A percentile compares a stretch with the other conserved stretches of the same genome.
phyloP scores from a whole-genome alignment of 108 stramenopile species.

The Skeletonema potamos region DNA sequence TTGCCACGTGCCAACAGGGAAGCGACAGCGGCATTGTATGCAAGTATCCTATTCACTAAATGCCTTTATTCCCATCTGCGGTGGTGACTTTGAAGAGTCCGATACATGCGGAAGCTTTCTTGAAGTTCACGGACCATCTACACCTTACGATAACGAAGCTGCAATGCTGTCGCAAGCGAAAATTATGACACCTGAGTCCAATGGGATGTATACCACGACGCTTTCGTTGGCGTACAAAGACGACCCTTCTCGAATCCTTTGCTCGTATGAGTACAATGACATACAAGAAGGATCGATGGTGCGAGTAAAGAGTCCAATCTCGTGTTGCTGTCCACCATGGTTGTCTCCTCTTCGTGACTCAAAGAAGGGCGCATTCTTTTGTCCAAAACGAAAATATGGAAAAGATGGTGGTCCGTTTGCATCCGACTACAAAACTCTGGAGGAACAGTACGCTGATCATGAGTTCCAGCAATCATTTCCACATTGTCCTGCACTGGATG shows the following conservation, averaged over 20 bases:
- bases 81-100: conserved; percentile 39
- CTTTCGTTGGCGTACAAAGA: conserved; percentile 46
- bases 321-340: conserved; percentile 49
- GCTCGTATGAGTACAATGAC: conserved; percentile 48
- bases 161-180: conserved; percentile 39
- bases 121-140: conserved; percentile 48
- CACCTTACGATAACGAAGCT: conserved; percentile 46
- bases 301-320: conserved; percentile 12
- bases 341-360: conserved; percentile 17
- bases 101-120: conserved; percentile 55
- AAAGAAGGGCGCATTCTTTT: conserved; percentile 41
- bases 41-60: conserved; percentile 54
- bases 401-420: conserved; percentile 46
- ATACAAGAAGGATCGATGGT: conserved; percentile 44
- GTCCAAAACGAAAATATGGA: conserved; percentile 31
- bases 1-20: conserved; percentile 37
- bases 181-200: conserved; percentile 23
- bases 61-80: conserved; percentile 42
- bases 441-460: conserved; percentile 30
- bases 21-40: conserved; percentile 41
- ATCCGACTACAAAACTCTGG: conserved; percentile 9
- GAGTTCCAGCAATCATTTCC: conserved; percentile 30
- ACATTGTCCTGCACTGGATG: conserved; percentile 42
- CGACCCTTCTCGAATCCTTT: conserved; percentile 39
- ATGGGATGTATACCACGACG: conserved; percentile 47